These are phyloP conservation scores for Trichophyton mentagrophytes DNA, from an alignment of 2,329 filamentous ascomycete species.

Conservation along the genomic window DNA sequence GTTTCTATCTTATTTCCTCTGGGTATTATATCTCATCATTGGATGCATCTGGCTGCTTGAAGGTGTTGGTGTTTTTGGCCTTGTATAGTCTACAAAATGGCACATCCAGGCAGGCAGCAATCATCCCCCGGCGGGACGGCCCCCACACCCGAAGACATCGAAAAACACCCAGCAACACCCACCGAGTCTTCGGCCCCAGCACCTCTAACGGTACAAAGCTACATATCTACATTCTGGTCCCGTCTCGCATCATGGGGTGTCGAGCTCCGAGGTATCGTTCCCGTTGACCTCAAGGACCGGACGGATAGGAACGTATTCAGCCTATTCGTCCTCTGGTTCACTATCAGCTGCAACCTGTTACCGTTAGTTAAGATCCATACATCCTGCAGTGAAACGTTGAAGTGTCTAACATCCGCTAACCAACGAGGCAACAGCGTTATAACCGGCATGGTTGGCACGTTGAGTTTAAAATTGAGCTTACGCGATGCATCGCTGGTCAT, in stretches of 20 bases:
- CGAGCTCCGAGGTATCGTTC: conserved; percentile 44
- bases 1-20: background rate
- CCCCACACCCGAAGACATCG: background rate
- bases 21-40: background rate
- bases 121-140: background rate
- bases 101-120: too few species aligned
- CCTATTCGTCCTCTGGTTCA: conserved; percentile 45
- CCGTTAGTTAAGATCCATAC: conserved; percentile 35
- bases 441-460: conserved; percentile 13
- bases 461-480: conserved; percentile 12
- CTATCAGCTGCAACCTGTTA: conserved; percentile 43
- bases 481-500: conserved; percentile 12
- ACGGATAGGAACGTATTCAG: conserved; percentile 43
- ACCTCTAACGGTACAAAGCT: background rate
- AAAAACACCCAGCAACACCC: background rate
- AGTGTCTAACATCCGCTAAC: background rate
- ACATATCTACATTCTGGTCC: conserved; percentile 11
- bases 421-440: conserved; percentile 8
- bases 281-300: conserved; percentile 43
- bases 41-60: too few species aligned
- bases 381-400: background rate
- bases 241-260: conserved; percentile 27
- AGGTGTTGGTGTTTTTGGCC: too few species aligned
- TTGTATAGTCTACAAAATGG: too few species aligned
- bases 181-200: background rate